phyloP scores from a whole-genome alignment of 169 alveolate genomes.

The Plasmodium falciparum region DNA sequence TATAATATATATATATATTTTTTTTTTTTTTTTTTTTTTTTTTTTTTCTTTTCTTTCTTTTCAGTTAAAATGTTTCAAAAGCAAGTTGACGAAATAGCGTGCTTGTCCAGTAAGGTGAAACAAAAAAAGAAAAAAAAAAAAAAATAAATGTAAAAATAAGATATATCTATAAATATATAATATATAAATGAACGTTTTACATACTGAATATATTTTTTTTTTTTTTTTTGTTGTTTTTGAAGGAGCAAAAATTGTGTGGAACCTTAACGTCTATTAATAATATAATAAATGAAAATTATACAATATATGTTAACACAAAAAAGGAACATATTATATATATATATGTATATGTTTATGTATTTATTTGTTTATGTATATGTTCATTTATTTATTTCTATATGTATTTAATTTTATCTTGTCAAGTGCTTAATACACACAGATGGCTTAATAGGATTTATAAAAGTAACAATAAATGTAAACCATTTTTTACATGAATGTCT shows the following conservation, averaged over 20 bases:
- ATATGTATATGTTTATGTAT: background rate
- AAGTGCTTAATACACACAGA: constrained; percentile 17
- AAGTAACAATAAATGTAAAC: constrained; percentile 4
- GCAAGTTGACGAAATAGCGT: constrained; percentile 38
- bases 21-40: constrained; percentile 16
- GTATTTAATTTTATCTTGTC: background rate
- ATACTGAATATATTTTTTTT: background rate
- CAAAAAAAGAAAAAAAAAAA: constrained; percentile 1
- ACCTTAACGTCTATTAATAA: constrained; percentile 19
- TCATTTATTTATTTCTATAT: background rate
- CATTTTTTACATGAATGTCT: background rate
- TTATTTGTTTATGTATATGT: background rate
- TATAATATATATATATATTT: background rate
- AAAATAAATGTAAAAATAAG: background rate
- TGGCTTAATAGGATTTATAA: constrained; percentile 32
- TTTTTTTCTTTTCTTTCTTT: constrained; percentile 9
- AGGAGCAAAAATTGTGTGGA: constrained; percentile 40
- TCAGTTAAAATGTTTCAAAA: constrained; percentile 24
- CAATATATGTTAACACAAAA: constrained; percentile 35
- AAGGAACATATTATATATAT: background rate
- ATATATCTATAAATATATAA: background rate
- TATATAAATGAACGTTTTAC: background rate
- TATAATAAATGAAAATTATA: constrained; percentile 23
- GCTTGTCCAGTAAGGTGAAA: constrained; percentile 38
- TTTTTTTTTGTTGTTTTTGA: background rate